Evolutionary conservation across 83 land plant genomes (phyloP), one percentile per base, ranked within the genome.

Genomic region (Picea mariana): DNA sequence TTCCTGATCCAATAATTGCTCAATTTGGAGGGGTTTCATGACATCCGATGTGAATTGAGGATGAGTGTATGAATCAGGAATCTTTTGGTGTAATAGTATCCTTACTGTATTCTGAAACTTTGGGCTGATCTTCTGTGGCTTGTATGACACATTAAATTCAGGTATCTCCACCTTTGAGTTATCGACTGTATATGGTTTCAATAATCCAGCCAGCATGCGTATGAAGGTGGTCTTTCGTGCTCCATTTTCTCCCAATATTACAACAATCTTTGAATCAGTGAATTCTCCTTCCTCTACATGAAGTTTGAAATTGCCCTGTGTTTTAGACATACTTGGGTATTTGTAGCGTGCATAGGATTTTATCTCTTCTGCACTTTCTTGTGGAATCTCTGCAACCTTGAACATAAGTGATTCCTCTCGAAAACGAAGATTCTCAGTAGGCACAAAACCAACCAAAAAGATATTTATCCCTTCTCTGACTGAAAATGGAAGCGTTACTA

Each of bases 331-430:
- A 16, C 60, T 64, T 77, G 88, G 90, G 20, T 88, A 88, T 71
- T 88, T 88, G 85, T 86, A 88, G 12, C 89, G 83, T 40, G 90
- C 90, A 83, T 88, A 88, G 2, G 88, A 68, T 38, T 82, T 55
- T 18, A 86, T 83, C 67, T 88, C 90, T 81, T 88, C 88, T 23
- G 84, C 90, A 78, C 90, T 86, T 61, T 88, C 90, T 20, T 88
- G 90, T 42, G 96, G 94, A 60, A 83, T 86, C 77, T 86, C 86
- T 60, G 88, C 90, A 77, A 88, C 90, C 90, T 88, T 88, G 67
- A 88, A 88, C 16, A 86, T 88, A 12, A 88, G 88, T 38, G 90
- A 88, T 47, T 88, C 90, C 55, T 88, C 90, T 72, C 90, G 85
- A 63, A 88, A 88, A 27, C 88, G 82, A 24, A 88, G 84, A 81